Percentiles rank a stretch among this genome's conserved stretches.
phyloP scores from a whole-genome alignment of 495 filamentous ascomycete genomes.

The Acidiella bohemica region DNA sequence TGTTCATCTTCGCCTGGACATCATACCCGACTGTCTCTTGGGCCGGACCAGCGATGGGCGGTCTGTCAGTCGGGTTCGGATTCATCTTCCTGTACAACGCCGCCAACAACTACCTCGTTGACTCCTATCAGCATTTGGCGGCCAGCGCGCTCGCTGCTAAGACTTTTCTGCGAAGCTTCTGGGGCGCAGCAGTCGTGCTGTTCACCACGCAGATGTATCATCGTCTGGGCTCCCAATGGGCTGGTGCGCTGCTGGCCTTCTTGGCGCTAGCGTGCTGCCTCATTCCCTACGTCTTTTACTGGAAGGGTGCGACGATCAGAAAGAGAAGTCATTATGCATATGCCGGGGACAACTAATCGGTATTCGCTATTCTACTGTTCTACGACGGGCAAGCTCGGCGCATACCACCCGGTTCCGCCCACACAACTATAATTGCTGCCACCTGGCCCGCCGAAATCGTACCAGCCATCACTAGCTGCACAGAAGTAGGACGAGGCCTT shows the following conservation, averaged over 20 bases:
- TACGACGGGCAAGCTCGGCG: too few relatives aligned
- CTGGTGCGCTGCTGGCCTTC: conserved; percentile 28
- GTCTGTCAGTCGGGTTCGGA: conserved; percentile 53
- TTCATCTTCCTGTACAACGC: conserved; percentile 54
- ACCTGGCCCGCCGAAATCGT: too few relatives aligned
- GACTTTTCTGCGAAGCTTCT: conserved; percentile 22
- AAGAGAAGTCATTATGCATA: conserved; percentile 53
- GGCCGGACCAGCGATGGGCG: conserved; percentile 48
- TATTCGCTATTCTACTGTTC: too few relatives aligned
- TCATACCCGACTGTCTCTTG: conserved; percentile 40
- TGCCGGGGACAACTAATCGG: conserved; percentile 40
- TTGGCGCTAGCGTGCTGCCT: conserved; percentile 24
- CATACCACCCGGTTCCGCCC: too few relatives aligned
- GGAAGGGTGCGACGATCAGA: conserved; percentile 55
- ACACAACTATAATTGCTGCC: too few relatives aligned
- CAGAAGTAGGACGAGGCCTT: too few relatives aligned
- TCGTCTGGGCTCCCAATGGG: conserved; percentile 28
- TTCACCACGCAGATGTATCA: conserved; percentile 30
- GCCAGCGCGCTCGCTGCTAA: conserved; percentile 56
- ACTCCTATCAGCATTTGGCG: conserved; percentile 60
- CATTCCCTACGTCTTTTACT: conserved; percentile 41
- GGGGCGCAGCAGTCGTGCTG: conserved; percentile 46
- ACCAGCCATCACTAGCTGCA: too few relatives aligned
- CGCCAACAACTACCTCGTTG: conserved; percentile 61
- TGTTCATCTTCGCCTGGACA: conserved; percentile 75